Evolutionary conservation across 208 protist species (phyloP).

Genomic region (Trypanosoma caninum): DNA sequence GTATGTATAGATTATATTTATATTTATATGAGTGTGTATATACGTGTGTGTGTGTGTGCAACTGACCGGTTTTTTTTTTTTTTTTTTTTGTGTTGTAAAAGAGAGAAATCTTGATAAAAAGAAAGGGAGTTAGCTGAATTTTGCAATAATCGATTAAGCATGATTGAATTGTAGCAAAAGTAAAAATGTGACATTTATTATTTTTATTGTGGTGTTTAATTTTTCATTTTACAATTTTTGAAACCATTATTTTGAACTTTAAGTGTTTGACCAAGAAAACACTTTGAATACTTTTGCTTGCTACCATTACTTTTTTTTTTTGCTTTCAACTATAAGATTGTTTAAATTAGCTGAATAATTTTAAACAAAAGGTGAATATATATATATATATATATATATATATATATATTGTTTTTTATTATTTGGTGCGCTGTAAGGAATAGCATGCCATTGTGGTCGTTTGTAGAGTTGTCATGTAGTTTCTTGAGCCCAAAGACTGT

Average conservation of each 20-base stretch:
- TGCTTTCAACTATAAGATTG: no score
- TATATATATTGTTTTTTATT: slow-evolving; percentile 1
- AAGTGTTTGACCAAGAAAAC: no score
- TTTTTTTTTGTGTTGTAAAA: slow-evolving; percentile 6
- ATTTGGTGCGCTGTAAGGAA: neutral
- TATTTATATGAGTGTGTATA: neutral
- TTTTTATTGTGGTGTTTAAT: neutral
- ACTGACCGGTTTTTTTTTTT: neutral
- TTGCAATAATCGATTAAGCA: no score
- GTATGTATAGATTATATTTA: neutral
- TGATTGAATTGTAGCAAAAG: no score
- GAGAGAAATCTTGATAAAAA: neutral
- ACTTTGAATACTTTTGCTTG: no score
- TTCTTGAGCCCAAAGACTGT: slow-evolving; percentile 70
- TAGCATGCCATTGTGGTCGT: slow-evolving; percentile 44
- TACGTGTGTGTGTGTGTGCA: slow-evolving; percentile 4
- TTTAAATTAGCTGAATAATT: no score
- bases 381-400: neutral
- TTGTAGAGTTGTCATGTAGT: slow-evolving; percentile 73
- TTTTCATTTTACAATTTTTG: no score
- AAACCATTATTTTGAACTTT: no score
- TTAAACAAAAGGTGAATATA: neutral
- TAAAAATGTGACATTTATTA: neutral
- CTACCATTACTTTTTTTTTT: no score
- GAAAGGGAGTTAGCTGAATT: no score